Evolutionary conservation across 2,329 filamentous ascomycete genomes (phyloP), one percentile per base, ranked within the genome.

Genomic region (Cercospora citrullina): DNA sequence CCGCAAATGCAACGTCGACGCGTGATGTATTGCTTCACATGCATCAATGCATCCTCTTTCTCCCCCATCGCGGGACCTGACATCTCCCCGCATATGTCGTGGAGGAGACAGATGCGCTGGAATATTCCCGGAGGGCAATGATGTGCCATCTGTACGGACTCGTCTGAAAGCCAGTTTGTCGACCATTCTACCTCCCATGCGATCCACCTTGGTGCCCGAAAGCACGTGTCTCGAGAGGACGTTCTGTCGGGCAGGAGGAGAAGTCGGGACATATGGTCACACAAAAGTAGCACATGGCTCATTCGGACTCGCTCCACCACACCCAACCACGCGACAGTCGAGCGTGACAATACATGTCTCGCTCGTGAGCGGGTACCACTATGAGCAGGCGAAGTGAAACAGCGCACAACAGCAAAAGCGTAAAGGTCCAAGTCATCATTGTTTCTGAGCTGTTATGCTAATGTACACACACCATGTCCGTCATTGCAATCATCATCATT

Each of bases 291-390:
- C 55, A 59, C 30, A 36, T 59, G 55, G 30, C n/a, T 6, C 18
- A 1, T 5, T 59, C 55, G 30, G 55, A n/a, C 28, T 59, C 55
- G 30, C 55, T 59, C 55, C 55, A 59, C 55, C n/a, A 59, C 55
- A 18, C 16, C 31, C 23, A 55, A 3, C 28, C 55, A 59, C 55
- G 55, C 55, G 55, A 59, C 31, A 31, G 23, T 28, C 6, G 55
- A 36, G 31, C 55, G 30, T 59, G 55, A 59, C 55, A n/a, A 36
- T 12, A 23, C 31, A 59, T 59, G n/a, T 36, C 55, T 30, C 55
- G 16, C 31, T 14, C 55, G 55, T 5, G 30, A 12, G 31, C 18
- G 28, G 31, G 55, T 23, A 18, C 28, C 7, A 23, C 55, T 8
- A 18, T 21, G 28, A 18, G 18, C 55, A 36, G 4, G 55, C 55